Percentiles rank a stretch among this genome's conserved stretches.
These are phyloP conservation scores for Hyphodiscus hymeniophilus DNA, from an alignment of 495 filamentous ascomycete genomes.

Conservation along the genomic window DNA sequence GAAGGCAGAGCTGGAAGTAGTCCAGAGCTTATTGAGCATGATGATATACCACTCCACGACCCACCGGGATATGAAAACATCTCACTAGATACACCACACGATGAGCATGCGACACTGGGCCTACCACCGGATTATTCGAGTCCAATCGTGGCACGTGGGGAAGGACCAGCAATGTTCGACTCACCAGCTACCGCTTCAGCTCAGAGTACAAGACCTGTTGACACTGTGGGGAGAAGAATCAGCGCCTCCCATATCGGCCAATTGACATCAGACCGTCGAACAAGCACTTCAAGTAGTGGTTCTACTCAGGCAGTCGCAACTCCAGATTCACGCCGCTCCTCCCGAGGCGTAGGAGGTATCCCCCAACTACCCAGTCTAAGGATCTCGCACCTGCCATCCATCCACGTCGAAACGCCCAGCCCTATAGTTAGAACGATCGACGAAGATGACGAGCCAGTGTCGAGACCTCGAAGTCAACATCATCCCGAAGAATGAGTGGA, in stretches of 20 bases:
- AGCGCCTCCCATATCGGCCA: constrained; percentile 13
- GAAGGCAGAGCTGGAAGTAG: constrained; percentile 20
- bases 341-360: constrained; percentile 27
- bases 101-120: constrained; percentile 22
- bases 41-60: constrained; percentile 34
- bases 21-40: constrained; percentile 25
- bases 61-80: constrained; percentile 49
- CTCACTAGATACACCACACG: constrained; percentile 31
- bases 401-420: constrained; percentile 41
- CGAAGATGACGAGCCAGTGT: background rate
- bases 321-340: constrained; percentile 4
- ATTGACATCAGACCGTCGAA: constrained; percentile 8
- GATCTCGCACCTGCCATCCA: constrained; percentile 36
- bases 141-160: constrained; percentile 23
- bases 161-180: constrained; percentile 4
- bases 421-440: constrained; percentile 1
- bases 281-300: constrained; percentile 4
- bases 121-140: constrained; percentile 44
- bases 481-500: background rate
- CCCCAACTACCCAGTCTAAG: constrained; percentile 37
- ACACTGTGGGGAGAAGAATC: background rate
- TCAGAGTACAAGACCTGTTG: constrained; percentile 9
- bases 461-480: too few relatives aligned
- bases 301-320: constrained; percentile 2
- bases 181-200: constrained; percentile 15